A percentile compares a stretch with the other conserved stretches of the same genome.
Evolutionary conservation across 139 green algal genomes (phyloP).

Genomic region (Tetraselmis striata): DNA sequence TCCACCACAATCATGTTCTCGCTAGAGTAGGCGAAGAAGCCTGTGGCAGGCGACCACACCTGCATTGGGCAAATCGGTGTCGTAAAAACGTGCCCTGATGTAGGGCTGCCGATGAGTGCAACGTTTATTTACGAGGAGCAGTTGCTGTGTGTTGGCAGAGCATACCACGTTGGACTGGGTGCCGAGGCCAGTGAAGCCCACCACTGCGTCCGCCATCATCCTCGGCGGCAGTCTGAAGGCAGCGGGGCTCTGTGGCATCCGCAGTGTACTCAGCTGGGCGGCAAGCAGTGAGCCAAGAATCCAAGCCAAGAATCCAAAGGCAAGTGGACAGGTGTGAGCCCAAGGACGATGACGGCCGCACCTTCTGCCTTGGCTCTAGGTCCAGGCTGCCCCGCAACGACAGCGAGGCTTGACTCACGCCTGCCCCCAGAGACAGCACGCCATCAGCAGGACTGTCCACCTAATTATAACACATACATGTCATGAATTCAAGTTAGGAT

Average conservation of each 20-base stretch:
- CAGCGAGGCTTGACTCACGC: not conserved
- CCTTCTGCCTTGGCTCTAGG: not conserved
- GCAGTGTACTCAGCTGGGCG: too few relatives aligned
- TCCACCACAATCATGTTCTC: constrained; percentile 43
- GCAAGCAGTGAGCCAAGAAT: too few relatives aligned
- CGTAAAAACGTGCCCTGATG: too few relatives aligned
- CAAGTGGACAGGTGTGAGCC: too few relatives aligned
- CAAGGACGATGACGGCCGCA: too few relatives aligned
- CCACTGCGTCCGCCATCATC: not conserved
- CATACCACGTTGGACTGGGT: not conserved
- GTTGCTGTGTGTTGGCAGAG: not conserved
- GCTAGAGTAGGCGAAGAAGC: constrained; percentile 36
- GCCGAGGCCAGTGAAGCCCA: not conserved
- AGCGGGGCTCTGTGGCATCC: too few relatives aligned
- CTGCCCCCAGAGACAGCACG: not conserved
- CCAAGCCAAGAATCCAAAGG: too few relatives aligned
- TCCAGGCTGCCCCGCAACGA: not conserved
- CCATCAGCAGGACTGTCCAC: too few relatives aligned
- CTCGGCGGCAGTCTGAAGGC: not conserved
- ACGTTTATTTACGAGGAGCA: too few relatives aligned
- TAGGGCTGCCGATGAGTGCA: too few relatives aligned
- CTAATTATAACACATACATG: too few relatives aligned
- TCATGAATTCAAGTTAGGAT: too few relatives aligned
- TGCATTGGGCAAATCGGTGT: not conserved
- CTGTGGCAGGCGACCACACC: constrained; percentile 22